Conservation (phyloP, 352 stramenopile species). For the Pythium scleroteichum region DNA sequence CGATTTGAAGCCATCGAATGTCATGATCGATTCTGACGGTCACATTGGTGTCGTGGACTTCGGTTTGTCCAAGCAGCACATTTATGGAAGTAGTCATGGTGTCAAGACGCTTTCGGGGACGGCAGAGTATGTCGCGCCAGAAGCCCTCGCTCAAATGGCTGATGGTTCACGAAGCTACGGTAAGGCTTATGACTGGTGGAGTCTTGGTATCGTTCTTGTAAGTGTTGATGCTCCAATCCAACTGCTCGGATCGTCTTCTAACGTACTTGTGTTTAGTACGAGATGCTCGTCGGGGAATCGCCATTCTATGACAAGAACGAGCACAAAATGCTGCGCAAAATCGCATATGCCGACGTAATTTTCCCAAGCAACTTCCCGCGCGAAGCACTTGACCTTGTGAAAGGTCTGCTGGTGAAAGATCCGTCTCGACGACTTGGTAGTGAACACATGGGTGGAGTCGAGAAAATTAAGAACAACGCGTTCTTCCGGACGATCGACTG, state of each 20-base stretch:
- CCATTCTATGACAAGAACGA: slow-evolving; percentile 90
- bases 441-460: slow-evolving; percentile 62
- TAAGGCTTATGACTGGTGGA: slow-evolving; percentile 91
- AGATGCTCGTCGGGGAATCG: slow-evolving; percentile 86
- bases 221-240: slow-evolving; percentile 22
- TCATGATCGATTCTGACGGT: slow-evolving; percentile 89
- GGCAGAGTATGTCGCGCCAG: slow-evolving; percentile 85
- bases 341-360: slow-evolving; percentile 73
- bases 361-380: slow-evolving; percentile 78
- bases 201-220: slow-evolving; percentile 85
- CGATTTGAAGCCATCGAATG: slow-evolving; percentile 87
- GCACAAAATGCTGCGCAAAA: slow-evolving; percentile 86
- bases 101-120: slow-evolving; percentile 87
- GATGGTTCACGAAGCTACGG: slow-evolving; percentile 85
- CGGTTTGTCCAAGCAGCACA: slow-evolving; percentile 87
- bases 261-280: slow-evolving; percentile 48
- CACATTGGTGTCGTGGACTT: slow-evolving; percentile 90
- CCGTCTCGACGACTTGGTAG: slow-evolving; percentile 66
- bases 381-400: slow-evolving; percentile 76
- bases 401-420: slow-evolving; percentile 74
- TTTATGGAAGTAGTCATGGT: slow-evolving; percentile 82
- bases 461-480: slow-evolving; percentile 64
- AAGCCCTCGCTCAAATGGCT: slow-evolving; percentile 78
- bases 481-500: slow-evolving; percentile 84
- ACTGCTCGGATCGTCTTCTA: not conserved